Percentiles rank a stretch among this genome's conserved stretches.
Evolutionary conservation across 139 green algal species (phyloP).

Genomic region (Chlamydomonas applanata): DNA sequence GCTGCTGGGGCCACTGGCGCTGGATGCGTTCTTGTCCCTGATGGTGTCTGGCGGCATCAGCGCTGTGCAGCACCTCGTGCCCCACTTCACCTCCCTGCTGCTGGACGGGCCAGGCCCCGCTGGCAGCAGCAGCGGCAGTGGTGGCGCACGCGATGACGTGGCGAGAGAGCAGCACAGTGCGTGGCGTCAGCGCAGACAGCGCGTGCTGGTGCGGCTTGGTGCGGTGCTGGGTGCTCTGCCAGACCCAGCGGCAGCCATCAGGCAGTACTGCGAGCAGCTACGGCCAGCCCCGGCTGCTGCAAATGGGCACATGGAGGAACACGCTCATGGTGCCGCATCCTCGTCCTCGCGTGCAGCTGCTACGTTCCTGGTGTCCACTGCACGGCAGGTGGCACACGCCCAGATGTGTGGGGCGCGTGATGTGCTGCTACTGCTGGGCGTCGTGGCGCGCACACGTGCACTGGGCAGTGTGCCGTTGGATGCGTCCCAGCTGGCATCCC

Average conservation of each 20-base stretch:
- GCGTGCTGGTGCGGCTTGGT: constrained; percentile 14
- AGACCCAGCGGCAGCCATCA: constrained; percentile 12
- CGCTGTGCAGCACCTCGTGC: constrained; percentile 27
- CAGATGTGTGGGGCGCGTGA: constrained; percentile 6
- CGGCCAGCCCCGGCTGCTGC: too few relatives aligned
- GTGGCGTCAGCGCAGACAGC: constrained; percentile 32
- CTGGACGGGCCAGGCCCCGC: constrained; percentile 26
- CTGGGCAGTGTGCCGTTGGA: constrained; percentile 7
- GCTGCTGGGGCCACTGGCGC: constrained; percentile 30
- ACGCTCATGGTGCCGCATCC: too few relatives aligned
- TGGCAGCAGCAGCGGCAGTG: not conserved
- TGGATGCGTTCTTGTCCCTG: constrained; percentile 32
- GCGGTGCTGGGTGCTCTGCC: constrained; percentile 10
- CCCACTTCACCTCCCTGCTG: constrained; percentile 31
- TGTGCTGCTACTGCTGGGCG: constrained; percentile 24
- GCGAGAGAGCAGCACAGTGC: constrained; percentile 21
- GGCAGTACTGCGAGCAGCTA: not conserved
- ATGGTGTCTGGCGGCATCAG: constrained; percentile 30
- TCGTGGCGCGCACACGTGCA: not conserved
- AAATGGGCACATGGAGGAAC: too few relatives aligned
- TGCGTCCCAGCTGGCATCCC: not conserved
- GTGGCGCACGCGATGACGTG: constrained; percentile 14
- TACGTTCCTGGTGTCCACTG: not conserved
- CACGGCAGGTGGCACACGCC: constrained; percentile 18
- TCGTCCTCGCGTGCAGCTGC: not conserved